Evolutionary conservation across 169 alveolate species (phyloP).

Genomic region (Theileria orientalis): DNA sequence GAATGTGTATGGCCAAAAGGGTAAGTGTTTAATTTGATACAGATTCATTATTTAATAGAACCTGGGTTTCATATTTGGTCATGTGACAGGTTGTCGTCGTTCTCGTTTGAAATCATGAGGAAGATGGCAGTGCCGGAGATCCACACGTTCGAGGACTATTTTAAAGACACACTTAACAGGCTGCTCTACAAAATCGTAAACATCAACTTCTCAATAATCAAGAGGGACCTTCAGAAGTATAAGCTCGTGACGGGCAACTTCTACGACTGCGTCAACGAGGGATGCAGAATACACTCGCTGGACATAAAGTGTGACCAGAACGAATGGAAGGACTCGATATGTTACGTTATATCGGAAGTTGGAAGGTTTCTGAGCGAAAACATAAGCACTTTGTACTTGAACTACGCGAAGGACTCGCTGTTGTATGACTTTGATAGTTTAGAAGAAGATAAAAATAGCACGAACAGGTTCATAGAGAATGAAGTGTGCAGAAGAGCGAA

Average conservation of each 20-base stretch:
- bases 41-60: conserved; percentile 18
- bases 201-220: conserved; percentile 50
- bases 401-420: conserved; percentile 49
- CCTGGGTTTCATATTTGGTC: conserved; percentile 47
- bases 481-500: conserved; percentile 1
- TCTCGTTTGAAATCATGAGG: conserved; percentile 47
- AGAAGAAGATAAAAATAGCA: conserved; percentile 23
- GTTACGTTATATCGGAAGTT: conserved; percentile 38
- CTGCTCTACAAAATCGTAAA: conserved; percentile 38
- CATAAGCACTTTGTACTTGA: conserved; percentile 29
- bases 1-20: conserved; percentile 42
- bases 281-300: conserved; percentile 55
- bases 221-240: conserved; percentile 27
- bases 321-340: conserved; percentile 51
- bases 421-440: conserved; percentile 23
- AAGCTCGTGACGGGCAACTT: conserved; percentile 52
- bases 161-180: conserved; percentile 27
- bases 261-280: conserved; percentile 65
- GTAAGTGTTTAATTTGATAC: neutral
- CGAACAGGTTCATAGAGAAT: neutral
- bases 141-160: conserved; percentile 29
- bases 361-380: conserved; percentile 29
- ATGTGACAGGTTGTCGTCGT: conserved; percentile 26
- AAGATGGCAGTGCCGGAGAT: conserved; percentile 58
- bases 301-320: conserved; percentile 42